These are phyloP conservation scores for Emiliania huxleyi DNA, from an alignment of 78 protist genomes.

Conservation along the genomic window DNA sequence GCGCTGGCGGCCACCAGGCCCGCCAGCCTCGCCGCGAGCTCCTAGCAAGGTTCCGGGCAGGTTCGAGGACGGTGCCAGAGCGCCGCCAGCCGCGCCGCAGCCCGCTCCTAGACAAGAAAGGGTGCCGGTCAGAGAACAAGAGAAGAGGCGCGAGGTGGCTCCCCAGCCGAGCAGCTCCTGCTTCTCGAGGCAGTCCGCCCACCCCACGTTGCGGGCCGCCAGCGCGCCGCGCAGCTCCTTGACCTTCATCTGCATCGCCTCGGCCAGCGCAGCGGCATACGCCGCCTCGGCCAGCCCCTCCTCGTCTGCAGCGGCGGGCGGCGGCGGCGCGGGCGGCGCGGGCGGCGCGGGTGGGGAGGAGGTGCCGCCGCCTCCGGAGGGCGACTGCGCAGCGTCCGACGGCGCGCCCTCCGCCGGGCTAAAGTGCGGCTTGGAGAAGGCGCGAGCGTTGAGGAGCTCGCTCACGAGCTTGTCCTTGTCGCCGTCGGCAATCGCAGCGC, in stretches of 20 bases:
- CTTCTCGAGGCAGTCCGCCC: slow-evolving; percentile 7
- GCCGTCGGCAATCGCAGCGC: too few species aligned
- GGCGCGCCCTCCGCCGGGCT: not conserved
- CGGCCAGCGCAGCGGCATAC: not conserved
- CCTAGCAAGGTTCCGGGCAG: too few species aligned
- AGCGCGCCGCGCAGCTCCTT: not conserved
- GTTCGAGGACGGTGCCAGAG: not conserved
- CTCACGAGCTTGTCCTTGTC: too few species aligned
- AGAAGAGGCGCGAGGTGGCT: too few species aligned
- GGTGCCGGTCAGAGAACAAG: too few species aligned
- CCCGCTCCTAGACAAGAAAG: too few species aligned
- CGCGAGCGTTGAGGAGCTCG: too few species aligned
- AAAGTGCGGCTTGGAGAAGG: too few species aligned
- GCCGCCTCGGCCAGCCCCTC: too few species aligned
- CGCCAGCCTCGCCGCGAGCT: too few species aligned
- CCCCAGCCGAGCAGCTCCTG: not conserved
- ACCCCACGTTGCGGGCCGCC: not conserved
- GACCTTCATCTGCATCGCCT: not conserved
- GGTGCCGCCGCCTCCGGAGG: not conserved
- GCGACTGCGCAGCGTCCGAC: not conserved
- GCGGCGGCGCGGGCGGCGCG: not conserved
- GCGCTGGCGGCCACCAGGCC: too few species aligned
- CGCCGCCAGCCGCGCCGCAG: slow-evolving; percentile 1
- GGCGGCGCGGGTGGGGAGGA: too few species aligned
- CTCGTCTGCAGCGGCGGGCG: not conserved